These are phyloP conservation scores for Tuber calosporum DNA, from an alignment of 495 filamentous ascomycete species.

Conservation along the genomic window DNA sequence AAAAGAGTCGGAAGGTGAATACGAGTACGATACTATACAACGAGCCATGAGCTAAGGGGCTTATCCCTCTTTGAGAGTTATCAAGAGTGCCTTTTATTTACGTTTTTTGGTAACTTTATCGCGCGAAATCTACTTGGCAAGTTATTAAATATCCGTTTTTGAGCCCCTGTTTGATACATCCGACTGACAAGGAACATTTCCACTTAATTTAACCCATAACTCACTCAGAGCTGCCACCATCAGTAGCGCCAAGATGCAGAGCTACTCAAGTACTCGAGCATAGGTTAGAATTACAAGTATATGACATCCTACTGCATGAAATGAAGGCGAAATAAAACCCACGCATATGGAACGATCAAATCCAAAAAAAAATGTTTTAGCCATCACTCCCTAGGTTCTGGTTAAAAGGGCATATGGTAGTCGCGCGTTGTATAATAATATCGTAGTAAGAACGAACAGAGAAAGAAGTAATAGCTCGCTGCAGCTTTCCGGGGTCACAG, in stretches of 20 bases:
- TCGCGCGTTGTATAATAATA: neutral
- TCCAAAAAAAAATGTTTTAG: neutral
- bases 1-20: too few species aligned
- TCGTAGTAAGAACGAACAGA: neutral
- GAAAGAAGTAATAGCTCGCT: neutral
- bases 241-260: neutral
- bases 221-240: neutral
- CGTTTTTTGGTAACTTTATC: neutral
- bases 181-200: neutral
- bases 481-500: neutral
- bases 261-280: neutral
- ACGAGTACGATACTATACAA: too few species aligned
- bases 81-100: neutral
- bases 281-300: neutral
- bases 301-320: neutral
- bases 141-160: neutral
- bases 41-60: neutral
- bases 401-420: neutral
- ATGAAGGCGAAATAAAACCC: neutral
- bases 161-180: neutral
- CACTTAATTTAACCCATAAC: neutral
- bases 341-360: neutral
- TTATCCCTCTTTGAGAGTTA: neutral
- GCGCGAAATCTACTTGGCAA: neutral
- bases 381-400: neutral